Base-by-base conservation (phyloP, 1,139 yeast genomes). In the Saccharomyces hybrid region DNA sequence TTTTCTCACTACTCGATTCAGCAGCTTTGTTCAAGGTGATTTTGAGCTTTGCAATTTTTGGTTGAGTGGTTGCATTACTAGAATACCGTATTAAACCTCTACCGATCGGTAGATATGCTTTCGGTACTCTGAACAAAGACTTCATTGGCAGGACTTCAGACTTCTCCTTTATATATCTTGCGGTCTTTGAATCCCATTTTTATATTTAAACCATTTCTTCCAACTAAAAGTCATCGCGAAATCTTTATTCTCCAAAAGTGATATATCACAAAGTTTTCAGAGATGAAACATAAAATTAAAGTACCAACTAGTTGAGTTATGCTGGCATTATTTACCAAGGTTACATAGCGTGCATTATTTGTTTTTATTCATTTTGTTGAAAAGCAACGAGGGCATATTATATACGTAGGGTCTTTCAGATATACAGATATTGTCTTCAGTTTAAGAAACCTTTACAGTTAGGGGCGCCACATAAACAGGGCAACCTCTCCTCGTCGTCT, bases 381-480 rank as follows among this genome's bases (percentile, higher is more conserved):
- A 38, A 38, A 38, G 25, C 25, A 38, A 16, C 13, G 13, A 38
- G 20, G 20, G 20, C 20, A 16, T 16, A 16, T 16, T 16, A 16
- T 16, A 16, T 16, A 16, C 2, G 20, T 16, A 16, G 20, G 20
- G 2, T 16, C 20, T 16, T 16, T 16, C 20, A 16, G 20, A 16
- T 2, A 16, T 16, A 16, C 2, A 16, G 2, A 2, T 16, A 16
- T 16, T 16, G 20, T 16, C 20, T 16, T 16, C 20, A 91, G 68
- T 91, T 91, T 62, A 93, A 78, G 69, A 83, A 93, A 0, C 98
- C 98, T 68, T 90, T 90, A 73, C 99, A 93, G 0, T 88, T 90
- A 0, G 90, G 83, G 0, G 97, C 93, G 2, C 99, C 99, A 76
- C 99, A 93, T 25, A 89, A 76, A 74, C 99, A 93, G 25, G 90